Evolutionary conservation across 1,284 basidiomycete species (phyloP).

Genomic region (Sphagnurus paluster): DNA sequence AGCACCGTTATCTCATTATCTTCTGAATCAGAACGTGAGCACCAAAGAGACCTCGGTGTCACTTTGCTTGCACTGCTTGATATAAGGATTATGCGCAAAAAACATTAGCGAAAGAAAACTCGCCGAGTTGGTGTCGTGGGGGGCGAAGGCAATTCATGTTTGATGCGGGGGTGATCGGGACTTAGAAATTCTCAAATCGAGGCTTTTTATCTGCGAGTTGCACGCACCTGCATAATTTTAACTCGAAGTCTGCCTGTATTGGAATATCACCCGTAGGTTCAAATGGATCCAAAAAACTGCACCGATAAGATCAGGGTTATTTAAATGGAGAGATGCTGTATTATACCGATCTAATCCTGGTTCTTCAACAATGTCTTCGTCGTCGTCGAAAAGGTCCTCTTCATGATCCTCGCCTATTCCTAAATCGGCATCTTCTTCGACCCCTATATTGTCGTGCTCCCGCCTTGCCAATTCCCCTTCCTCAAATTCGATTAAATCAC

Average conservation of each 20-base stretch:
- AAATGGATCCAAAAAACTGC: slow-evolving; percentile 15
- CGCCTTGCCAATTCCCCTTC: slow-evolving; percentile 34
- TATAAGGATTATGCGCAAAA: neutral
- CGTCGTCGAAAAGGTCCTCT: slow-evolving; percentile 13
- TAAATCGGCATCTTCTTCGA: slow-evolving; percentile 23
- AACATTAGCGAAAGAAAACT: neutral
- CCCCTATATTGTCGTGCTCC: slow-evolving; percentile 18
- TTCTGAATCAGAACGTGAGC: slow-evolving; percentile 3
- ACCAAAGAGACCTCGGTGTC: neutral
- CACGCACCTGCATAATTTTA: slow-evolving; percentile 8
- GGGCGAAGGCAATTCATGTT: neutral
- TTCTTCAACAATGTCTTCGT: neutral
- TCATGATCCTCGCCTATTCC: slow-evolving; percentile 25
- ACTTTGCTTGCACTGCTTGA: neutral
- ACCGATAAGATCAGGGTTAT: no score
- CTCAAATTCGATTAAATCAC: slow-evolving; percentile 41
- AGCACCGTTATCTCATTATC: neutral
- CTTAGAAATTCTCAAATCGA: neutral
- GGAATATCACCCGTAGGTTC: no score
- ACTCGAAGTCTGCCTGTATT: no score
- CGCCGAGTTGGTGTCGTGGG: slow-evolving; percentile 16
- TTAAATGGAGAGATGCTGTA: no score
- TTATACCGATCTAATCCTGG: no score
- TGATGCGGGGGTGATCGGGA: slow-evolving; percentile 3
- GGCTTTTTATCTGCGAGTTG: neutral